Evolutionary conservation across 306 rosid genomes (phyloP).

Genomic region (Castanea mollissima): DNA sequence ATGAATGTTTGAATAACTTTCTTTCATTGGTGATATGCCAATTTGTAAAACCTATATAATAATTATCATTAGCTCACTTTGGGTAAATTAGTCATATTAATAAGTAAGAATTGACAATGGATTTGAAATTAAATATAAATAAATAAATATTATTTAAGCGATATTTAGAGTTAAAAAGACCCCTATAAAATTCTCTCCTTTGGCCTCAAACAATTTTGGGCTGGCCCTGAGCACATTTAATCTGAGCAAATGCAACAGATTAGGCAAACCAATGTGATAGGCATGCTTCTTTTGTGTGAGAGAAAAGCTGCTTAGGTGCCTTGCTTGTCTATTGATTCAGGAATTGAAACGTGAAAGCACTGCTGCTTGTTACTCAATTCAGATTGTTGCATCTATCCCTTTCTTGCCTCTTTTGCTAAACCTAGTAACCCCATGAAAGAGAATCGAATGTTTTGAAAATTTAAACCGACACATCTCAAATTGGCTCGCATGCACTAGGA

Average conservation of each 20-base stretch:
- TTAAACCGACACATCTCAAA: neutral
- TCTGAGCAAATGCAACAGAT: neutral
- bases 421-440: neutral
- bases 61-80: no score
- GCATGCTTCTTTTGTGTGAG: neutral
- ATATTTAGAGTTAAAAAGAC: no score
- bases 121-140: no score
- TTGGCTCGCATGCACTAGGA: neutral
- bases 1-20: no score
- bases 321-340: conserved; percentile 13
- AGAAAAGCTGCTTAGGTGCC: conserved; percentile 7
- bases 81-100: no score
- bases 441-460: neutral
- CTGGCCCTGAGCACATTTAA: no score
- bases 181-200: no score
- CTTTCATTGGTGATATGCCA: no score
- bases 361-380: neutral
- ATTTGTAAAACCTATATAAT: no score
- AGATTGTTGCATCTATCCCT: conserved; percentile 17
- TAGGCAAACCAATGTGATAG: neutral
- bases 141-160: no score
- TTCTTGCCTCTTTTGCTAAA: conserved; percentile 3
- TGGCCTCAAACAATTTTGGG: no score
- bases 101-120: no score
- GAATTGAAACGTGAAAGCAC: neutral